Percentiles rank a stretch among this genome's conserved stretches.
These are phyloP conservation scores for Ceratobasidium sp. DNA, from an alignment of 1,284 basidiomycete genomes.

Conservation along the genomic window DNA sequence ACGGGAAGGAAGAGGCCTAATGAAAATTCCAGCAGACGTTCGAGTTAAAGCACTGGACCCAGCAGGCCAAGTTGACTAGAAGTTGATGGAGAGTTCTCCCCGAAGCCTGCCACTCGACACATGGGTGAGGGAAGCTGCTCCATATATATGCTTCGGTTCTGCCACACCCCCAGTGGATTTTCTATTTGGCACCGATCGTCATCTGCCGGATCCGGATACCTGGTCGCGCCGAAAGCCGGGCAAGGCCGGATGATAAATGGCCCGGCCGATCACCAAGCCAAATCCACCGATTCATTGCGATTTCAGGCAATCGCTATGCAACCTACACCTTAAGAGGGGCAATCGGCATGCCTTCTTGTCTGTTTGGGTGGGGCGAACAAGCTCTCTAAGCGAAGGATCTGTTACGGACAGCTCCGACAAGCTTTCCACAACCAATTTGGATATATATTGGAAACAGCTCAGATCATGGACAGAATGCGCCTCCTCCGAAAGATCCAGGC, in stretches of 20 bases:
- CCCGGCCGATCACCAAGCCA: neutral
- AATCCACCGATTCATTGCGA: too few relatives aligned
- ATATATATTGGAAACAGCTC: neutral
- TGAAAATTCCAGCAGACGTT: neutral
- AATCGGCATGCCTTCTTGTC: neutral
- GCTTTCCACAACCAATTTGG: neutral
- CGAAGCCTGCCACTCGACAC: neutral
- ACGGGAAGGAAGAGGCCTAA: neutral
- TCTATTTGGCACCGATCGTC: neutral
- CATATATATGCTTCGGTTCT: neutral
- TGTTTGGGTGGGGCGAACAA: too few relatives aligned
- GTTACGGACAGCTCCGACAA: neutral
- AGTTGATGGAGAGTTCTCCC: neutral
- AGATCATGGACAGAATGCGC: slow-evolving; percentile 44
- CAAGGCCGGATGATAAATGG: too few relatives aligned
- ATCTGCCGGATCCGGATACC: too few relatives aligned
- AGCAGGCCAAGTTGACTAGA: neutral
- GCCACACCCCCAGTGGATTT: neutral
- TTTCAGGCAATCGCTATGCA: too few relatives aligned
- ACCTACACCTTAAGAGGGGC: too few relatives aligned
- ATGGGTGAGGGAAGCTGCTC: neutral
- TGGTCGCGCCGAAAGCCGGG: too few relatives aligned
- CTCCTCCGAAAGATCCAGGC: slow-evolving; percentile 62
- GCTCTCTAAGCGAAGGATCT: neutral
- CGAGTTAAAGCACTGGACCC: neutral